These are phyloP conservation scores for Panus rudis DNA, from an alignment of 768 basidiomycete species.

Conservation along the genomic window DNA sequence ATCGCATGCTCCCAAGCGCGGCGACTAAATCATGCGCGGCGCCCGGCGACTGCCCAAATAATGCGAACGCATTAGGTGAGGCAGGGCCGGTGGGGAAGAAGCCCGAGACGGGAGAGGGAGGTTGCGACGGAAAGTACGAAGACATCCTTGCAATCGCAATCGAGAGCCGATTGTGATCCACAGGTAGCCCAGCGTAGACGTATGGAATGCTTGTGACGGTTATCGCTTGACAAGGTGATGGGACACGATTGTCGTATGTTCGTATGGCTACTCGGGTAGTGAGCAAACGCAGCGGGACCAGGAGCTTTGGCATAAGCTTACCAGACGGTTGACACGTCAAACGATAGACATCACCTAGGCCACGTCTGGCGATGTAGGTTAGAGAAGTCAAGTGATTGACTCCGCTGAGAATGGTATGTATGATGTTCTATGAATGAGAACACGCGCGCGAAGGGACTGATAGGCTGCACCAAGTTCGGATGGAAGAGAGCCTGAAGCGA, in stretches of 20 bases:
- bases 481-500: too few relatives aligned
- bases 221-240: neutral
- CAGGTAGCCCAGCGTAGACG: neutral
- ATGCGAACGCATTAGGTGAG: constrained; percentile 28
- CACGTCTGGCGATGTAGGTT: neutral
- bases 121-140: constrained; percentile 21
- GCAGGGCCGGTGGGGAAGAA: constrained; percentile 30
- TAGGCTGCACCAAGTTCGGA: too few relatives aligned
- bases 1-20: too few relatives aligned
- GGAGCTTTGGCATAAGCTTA: too few relatives aligned
- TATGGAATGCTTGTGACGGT: neutral
- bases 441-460: too few relatives aligned
- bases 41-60: constrained; percentile 28
- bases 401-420: neutral
- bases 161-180: neutral
- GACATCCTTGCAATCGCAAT: constrained; percentile 18
- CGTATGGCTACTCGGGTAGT: too few relatives aligned
- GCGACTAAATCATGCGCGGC: constrained; percentile 27
- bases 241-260: constrained; percentile 2
- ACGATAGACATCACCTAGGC: too few relatives aligned
- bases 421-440: neutral
- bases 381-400: neutral
- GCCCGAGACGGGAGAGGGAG: constrained; percentile 18
- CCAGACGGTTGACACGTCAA: too few relatives aligned
- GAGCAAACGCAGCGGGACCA: too few relatives aligned